These are phyloP conservation scores for Eurotiales sp. DNA, from an alignment of 2,329 filamentous ascomycete species.

Conservation along the genomic window DNA sequence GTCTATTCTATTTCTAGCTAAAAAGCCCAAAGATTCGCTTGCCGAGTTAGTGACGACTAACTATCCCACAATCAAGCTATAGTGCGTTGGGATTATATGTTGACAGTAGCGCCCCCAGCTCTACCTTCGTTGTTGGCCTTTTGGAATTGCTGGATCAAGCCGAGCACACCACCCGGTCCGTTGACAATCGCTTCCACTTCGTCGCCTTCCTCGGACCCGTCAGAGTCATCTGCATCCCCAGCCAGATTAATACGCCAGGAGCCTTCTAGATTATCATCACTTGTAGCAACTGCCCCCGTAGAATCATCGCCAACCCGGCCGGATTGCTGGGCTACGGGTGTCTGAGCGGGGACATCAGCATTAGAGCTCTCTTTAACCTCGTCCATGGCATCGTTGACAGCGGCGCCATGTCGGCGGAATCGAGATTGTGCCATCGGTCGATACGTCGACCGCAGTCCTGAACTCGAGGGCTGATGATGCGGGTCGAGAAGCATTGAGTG, in stretches of 20 bases:
- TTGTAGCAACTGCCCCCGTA: conserved; percentile 36
- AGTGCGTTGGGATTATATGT: no score
- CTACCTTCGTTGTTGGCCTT: conserved; percentile 49
- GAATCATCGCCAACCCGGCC: conserved; percentile 26
- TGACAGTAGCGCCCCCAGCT: conserved; percentile 22
- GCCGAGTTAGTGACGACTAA: no score
- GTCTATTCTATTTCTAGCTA: no score
- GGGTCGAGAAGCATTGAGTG: conserved; percentile 46
- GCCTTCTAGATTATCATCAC: conserved; percentile 58
- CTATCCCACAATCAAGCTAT: no score
- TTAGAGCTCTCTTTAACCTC: conserved; percentile 27
- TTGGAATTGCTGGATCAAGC: conserved; percentile 64
- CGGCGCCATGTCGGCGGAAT: conserved; percentile 25
- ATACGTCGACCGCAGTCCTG: conserved; percentile 31
- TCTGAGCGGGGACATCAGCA: conserved; percentile 13
- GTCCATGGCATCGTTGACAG: conserved; percentile 24
- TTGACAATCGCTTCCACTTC: conserved; percentile 45
- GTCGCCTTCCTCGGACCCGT: conserved; percentile 46
- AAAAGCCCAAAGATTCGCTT: no score
- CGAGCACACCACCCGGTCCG: conserved; percentile 56
- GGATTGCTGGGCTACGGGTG: conserved; percentile 15
- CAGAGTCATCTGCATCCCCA: conserved; percentile 31
- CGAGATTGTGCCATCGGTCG: conserved; percentile 26
- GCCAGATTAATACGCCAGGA: conserved; percentile 47
- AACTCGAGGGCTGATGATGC: conserved; percentile 43